These are phyloP conservation scores for Xylariaceae sp. DNA, from an alignment of 2,329 filamentous ascomycete genomes.

Conservation along the genomic window DNA sequence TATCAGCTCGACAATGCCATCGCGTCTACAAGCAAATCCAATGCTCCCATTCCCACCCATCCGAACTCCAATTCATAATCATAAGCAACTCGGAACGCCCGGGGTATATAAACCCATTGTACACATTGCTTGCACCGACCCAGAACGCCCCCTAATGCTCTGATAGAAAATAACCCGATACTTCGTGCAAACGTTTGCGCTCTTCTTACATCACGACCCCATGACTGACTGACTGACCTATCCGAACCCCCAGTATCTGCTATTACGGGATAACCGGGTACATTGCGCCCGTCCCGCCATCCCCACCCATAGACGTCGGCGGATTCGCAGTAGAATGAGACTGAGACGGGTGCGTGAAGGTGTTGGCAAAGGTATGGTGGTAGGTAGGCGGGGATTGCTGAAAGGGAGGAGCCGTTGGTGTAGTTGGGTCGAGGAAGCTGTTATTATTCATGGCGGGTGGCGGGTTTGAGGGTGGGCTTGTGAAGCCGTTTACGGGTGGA, in stretches of 20 bases:
- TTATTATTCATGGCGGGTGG: neutral
- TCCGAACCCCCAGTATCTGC: neutral
- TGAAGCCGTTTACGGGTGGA: neutral
- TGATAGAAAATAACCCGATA: neutral
- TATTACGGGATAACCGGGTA: conserved; percentile 3
- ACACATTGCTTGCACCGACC: no score
- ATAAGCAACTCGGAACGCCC: no score
- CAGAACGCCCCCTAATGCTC: neutral
- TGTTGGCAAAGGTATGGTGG: conserved; percentile 7
- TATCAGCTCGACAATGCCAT: no score
- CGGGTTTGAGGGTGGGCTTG: neutral
- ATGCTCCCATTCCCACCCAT: no score
- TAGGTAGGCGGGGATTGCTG: conserved; percentile 4
- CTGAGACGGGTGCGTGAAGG: conserved; percentile 7
- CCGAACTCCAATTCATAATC: no score
- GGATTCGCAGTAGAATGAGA: neutral
- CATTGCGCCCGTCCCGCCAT: neutral
- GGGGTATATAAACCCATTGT: no score
- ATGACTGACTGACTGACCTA: neutral
- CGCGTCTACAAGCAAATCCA: no score
- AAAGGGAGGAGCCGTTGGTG: neutral
- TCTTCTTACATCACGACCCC: no score
- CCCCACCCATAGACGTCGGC: neutral
- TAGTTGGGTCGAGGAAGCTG: neutral
- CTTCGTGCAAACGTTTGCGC: no score